A percentile compares a stretch with the other conserved stretches of the same genome.
These are phyloP conservation scores for Teratosphaeria viscida DNA, from an alignment of 2,329 filamentous ascomycete species.

Conservation along the genomic window DNA sequence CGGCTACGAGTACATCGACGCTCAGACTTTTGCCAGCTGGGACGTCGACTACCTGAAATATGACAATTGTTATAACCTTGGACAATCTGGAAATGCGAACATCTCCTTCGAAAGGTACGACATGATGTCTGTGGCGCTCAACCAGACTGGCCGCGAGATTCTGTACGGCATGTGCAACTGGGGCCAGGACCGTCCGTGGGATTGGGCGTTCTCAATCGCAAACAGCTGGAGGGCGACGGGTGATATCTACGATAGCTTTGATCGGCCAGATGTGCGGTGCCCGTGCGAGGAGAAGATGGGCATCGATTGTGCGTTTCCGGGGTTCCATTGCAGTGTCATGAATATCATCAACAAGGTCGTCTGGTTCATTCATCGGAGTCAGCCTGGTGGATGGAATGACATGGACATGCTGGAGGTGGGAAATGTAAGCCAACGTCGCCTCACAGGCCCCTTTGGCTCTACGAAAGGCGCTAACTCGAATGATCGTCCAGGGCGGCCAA, in stretches of 20 bases:
- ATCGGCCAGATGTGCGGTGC: constrained; percentile 32
- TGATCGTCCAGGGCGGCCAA: constrained; percentile 12
- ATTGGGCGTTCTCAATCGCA: constrained; percentile 38
- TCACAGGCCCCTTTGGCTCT: background rate
- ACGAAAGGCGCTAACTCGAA: background rate
- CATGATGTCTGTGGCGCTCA: constrained; percentile 39
- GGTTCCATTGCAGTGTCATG: constrained; percentile 40
- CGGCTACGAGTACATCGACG: constrained; percentile 44
- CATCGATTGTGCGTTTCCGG: constrained; percentile 34
- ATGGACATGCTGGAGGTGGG: constrained; percentile 41
- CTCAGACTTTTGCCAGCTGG: constrained; percentile 41
- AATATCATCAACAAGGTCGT: constrained; percentile 42
- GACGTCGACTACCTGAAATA: constrained; percentile 42
- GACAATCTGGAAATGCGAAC: constrained; percentile 38
- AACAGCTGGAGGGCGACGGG: constrained; percentile 39
- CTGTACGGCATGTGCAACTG: constrained; percentile 42
- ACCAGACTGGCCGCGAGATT: constrained; percentile 35
- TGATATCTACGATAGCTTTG: constrained; percentile 38
- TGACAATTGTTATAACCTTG: constrained; percentile 31
- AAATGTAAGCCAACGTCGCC: constrained; percentile 18
- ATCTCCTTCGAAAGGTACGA: constrained; percentile 39
- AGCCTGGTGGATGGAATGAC: constrained; percentile 39
- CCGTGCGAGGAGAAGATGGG: constrained; percentile 31
- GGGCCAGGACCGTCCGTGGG: constrained; percentile 41
- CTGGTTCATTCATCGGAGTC: constrained; percentile 30